Percentiles rank a stretch among this genome's conserved stretches.
These are phyloP conservation scores for Termitomyces sp. DNA, from an alignment of 768 basidiomycete genomes.

Conservation along the genomic window DNA sequence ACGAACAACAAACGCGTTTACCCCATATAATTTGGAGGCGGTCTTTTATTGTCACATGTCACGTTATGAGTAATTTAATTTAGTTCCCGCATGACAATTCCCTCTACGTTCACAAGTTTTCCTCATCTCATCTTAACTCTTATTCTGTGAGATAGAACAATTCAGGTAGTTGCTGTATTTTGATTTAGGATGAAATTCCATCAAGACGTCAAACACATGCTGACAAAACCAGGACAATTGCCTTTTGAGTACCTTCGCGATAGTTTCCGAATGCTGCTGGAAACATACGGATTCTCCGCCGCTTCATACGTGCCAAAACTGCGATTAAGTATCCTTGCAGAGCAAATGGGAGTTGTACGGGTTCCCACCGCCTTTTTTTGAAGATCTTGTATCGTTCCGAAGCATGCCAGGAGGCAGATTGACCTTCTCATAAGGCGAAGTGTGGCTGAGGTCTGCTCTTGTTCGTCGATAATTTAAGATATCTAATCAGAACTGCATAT, in stretches of 20 bases:
- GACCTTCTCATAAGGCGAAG: not conserved
- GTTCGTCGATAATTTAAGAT: not conserved
- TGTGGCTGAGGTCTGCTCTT: not conserved
- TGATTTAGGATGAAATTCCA: not conserved
- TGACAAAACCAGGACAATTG: conserved; percentile 1
- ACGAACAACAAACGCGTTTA: no score
- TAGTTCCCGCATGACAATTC: no score
- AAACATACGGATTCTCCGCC: not conserved
- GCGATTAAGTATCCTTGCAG: conserved; percentile 8
- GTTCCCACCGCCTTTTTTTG: no score
- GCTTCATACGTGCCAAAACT: conserved; percentile 10
- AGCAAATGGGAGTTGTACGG: not conserved
- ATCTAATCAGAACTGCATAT: no score
- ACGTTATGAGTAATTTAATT: not conserved
- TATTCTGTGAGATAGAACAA: not conserved
- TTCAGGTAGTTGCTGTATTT: not conserved
- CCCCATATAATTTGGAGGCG: no score
- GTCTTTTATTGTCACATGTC: not conserved
- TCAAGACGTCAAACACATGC: not conserved
- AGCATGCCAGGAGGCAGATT: not conserved
- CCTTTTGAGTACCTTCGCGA: conserved; percentile 10
- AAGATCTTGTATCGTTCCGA: not conserved
- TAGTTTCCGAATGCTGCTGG: conserved; percentile 4
- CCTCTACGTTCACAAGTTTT: not conserved
- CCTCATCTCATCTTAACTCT: no score